Evolutionary conservation across 768 basidiomycete species (phyloP), one percentile per base, ranked within the genome.

Genomic region (Scleroderma citrinum): DNA sequence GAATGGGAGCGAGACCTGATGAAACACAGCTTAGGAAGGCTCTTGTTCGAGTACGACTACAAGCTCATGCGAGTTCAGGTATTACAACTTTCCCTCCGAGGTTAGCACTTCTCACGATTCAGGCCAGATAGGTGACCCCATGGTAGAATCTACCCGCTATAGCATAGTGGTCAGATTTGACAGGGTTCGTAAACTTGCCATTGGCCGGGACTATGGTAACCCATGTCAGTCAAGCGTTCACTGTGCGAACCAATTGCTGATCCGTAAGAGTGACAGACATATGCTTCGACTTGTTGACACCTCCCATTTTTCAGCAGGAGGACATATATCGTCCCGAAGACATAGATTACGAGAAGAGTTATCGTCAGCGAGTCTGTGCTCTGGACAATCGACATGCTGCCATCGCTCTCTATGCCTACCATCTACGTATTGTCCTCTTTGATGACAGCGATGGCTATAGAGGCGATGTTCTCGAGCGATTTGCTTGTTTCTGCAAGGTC

Each of bases 391-490:
- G 75, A 0, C 89, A 91, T 49, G 69, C 59, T 26, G 57, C 63
- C 2, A 73, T 90, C 31, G 80, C 86, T 0, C 80, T 83, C 13
- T 92, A 83, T 56, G 83, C 85, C 1, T 78, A 82, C 42, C 83
- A 89, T 36, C 63, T 92, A 4, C 82, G 85, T 23, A 56, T 91
- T 30, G 58, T 82, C 10, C 70, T 90, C 1, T 76, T 71, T 55
- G 70, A 81, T 17, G 63, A 73, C n/a, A 56, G 59, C 3, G 78
- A 82, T 45, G 12, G 39, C 20, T 53, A 45, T 21, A 51, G n/a
- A 23, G 49, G 44, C 38, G 64, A 68, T 19, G 67, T 72, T 44
- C 60, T 84, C 4, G 55, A 68, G 13, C 68, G 68, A 24, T 89
- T 92, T 57, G 60, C 68, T 12, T 24, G 67, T 7, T 75, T 83